phyloP scores from a whole-genome alignment of 192 early-diverging fungal genomes.

The Diversispora eburnea region DNA sequence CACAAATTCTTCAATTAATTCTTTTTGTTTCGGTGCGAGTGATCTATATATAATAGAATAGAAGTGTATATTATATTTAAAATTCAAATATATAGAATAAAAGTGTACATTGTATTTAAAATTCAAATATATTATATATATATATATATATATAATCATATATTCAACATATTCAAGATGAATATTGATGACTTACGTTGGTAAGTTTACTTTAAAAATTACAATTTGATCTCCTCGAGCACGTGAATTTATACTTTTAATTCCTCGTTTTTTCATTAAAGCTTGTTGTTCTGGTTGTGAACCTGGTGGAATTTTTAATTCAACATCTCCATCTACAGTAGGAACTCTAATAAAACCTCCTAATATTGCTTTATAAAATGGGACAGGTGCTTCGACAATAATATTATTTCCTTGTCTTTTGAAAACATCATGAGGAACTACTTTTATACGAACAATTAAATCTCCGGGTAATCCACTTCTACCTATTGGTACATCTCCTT shows the following conservation, averaged over 20 bases:
- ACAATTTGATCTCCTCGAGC: conserved; percentile 89
- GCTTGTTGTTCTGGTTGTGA: conserved; percentile 88
- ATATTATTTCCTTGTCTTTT: conserved; percentile 79
- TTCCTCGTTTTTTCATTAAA: conserved; percentile 74
- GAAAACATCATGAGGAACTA: conserved; percentile 72
- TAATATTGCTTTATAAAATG: conserved; percentile 82
- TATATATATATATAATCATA: not conserved
- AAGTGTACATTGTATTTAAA: not conserved
- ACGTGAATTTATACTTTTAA: conserved; percentile 52
- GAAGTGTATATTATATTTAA: not conserved
- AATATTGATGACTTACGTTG: conserved; percentile 45
- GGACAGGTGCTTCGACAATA: conserved; percentile 68
- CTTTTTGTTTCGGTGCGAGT: conserved; percentile 47
- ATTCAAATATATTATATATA: too few relatives aligned
- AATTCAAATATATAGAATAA: conserved; percentile 14
- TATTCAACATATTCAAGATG: not conserved
- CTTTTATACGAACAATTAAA: conserved; percentile 75
- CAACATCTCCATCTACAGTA: conserved; percentile 94
- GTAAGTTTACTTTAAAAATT: conserved; percentile 78
- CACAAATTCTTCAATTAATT: conserved; percentile 62
- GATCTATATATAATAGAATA: conserved; percentile 23
- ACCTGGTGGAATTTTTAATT: conserved; percentile 80
- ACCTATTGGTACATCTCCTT: conserved; percentile 80
- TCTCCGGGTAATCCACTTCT: conserved; percentile 78
- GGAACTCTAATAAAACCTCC: conserved; percentile 85